Conservation (phyloP, 2,329 filamentous ascomycete genomes). For the Ambrosiella xylebori region DNA sequence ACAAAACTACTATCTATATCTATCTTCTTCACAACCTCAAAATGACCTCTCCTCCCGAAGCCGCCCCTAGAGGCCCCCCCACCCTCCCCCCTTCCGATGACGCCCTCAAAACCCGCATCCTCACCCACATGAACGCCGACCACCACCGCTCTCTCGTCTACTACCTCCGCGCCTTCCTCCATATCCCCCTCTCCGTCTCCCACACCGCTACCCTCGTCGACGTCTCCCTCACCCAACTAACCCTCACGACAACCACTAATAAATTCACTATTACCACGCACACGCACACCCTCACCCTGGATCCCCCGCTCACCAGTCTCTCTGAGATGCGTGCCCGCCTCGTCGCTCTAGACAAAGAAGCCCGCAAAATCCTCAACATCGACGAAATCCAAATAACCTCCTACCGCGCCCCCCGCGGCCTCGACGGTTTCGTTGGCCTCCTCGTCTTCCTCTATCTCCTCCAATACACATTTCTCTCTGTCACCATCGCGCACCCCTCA, state of each 20-base stretch:
- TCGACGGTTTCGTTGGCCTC: constrained; percentile 25
- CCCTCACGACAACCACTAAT: constrained; percentile 36
- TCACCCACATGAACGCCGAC: constrained; percentile 75
- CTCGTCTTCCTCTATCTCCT: constrained; percentile 31
- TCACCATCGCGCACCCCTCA: not conserved
- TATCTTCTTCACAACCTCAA: not conserved
- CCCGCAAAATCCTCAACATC: constrained; percentile 42
- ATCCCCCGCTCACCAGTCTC: constrained; percentile 52
- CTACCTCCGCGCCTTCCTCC: constrained; percentile 28
- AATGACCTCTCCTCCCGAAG: not conserved
- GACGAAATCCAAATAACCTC: constrained; percentile 26
- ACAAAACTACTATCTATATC: not conserved
- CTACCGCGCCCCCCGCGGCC: constrained; percentile 24
- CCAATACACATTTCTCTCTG: constrained; percentile 20
- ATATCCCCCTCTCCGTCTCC: not conserved
- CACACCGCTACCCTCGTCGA: not conserved
- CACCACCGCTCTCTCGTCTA: constrained; percentile 57
- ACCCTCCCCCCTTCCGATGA: constrained; percentile 14
- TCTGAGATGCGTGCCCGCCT: constrained; percentile 51
- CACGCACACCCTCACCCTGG: constrained; percentile 40
- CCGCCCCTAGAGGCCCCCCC: not conserved
- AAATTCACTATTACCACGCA: constrained; percentile 15
- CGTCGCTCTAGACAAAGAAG: constrained; percentile 48
- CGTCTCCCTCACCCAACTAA: constrained; percentile 36
- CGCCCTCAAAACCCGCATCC: constrained; percentile 24